phyloP scores from a whole-genome alignment of 1,284 basidiomycete species.

The Pyrrhoderma noxium region DNA sequence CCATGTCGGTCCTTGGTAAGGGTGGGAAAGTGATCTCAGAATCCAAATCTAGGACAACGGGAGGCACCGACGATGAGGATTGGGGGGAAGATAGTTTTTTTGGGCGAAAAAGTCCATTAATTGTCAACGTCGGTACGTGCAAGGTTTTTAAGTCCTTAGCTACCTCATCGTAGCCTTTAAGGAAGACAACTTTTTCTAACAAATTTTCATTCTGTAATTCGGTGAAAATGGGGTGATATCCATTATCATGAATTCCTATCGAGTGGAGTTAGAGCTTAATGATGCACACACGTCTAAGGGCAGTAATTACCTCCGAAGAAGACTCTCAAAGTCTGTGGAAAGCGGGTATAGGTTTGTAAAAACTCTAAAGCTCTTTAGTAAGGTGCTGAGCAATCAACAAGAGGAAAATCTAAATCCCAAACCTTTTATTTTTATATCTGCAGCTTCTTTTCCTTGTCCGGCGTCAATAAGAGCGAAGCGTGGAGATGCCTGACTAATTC shows the following conservation, averaged over 20 bases:
- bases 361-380: slow-evolving; percentile 42
- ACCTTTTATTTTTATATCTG: slow-evolving; percentile 73
- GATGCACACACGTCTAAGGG: slow-evolving; percentile 19
- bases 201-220: slow-evolving; percentile 53
- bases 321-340: slow-evolving; percentile 67
- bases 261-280: not conserved
- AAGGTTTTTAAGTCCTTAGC: slow-evolving; percentile 42
- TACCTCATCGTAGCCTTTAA: slow-evolving; percentile 44
- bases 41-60: too few species aligned
- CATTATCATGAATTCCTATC: slow-evolving; percentile 36
- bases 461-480: slow-evolving; percentile 67
- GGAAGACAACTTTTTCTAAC: slow-evolving; percentile 57
- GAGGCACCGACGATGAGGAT: too few species aligned
- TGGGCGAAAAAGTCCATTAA: slow-evolving; percentile 59
- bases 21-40: too few species aligned
- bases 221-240: slow-evolving; percentile 41
- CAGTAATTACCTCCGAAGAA: slow-evolving; percentile 54
- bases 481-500: slow-evolving; percentile 64
- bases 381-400: not conserved
- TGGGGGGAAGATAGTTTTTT: slow-evolving; percentile 35
- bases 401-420: slow-evolving; percentile 8
- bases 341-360: slow-evolving; percentile 63
- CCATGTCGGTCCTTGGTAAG: too few species aligned
- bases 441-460: slow-evolving; percentile 55
- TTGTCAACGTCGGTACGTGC: slow-evolving; percentile 43